Evolutionary conservation across 2,329 filamentous ascomycete genomes (phyloP), one percentile per base, ranked within the genome.

Genomic region (Pleoardoris graminearum): DNA sequence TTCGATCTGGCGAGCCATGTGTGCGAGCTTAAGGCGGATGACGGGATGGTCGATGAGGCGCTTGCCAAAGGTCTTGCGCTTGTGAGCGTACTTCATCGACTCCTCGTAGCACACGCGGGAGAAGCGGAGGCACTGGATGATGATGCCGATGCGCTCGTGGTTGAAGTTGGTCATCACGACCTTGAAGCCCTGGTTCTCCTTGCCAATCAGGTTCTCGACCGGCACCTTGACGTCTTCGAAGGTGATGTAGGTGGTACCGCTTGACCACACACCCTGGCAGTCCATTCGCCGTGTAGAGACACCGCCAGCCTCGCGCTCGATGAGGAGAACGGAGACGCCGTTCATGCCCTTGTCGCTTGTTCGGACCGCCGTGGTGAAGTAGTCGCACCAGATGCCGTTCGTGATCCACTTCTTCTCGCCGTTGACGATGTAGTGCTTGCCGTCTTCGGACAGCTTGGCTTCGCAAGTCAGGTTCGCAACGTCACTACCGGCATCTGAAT

Each of bases 361-460:
- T 55, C 94, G 88, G 33, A 99, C 94, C 22, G 93, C 94, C 12
- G 90, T 95, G 50, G 94, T 97, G 81, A 97, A 97, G 80, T 97
- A 99, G 75, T 99, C 94, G 57, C 82, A 85, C 91, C 91, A 97
- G 68, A 97, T 85, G 69, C 94, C 94, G 77, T 99, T 99, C 68
- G 93, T 97, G 76, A 97, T 97, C 93, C 94, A 97, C 80, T 99
- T 99, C 88, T 99, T 97, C 85, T 97, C 93, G 50, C 94, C 94
- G 70, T 97, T 99, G 77, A 99, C 94, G 63, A 97, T 97, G 77
- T 95, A 99, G 79, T 97, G 91, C 81, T 97, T 97, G 69, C 94
- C 94, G 67, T 99, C 94, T 65, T 94, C 89, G 58, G 84, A 90
- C 52, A 97, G 83, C 81, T 96, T 96, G 22, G 94, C 94, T 80